Evolutionary conservation across 1,284 basidiomycete genomes (phyloP).

Genomic region (Trichosporon sp.): DNA sequence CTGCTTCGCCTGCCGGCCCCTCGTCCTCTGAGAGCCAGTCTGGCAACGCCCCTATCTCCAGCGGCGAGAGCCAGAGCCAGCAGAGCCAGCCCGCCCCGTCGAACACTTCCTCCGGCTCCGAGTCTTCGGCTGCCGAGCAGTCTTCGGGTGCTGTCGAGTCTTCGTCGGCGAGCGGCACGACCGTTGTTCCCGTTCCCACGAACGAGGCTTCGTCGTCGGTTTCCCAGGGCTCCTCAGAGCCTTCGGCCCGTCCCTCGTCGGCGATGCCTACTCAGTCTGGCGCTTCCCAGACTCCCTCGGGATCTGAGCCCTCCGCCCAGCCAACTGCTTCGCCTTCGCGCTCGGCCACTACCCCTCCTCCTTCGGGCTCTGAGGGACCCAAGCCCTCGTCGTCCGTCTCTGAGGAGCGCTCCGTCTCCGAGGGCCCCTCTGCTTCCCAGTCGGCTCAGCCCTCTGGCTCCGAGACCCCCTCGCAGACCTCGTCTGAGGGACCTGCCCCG

Average conservation of each 20-base stretch:
- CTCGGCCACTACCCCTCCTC: background rate
- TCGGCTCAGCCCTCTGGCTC: background rate
- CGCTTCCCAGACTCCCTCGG: background rate
- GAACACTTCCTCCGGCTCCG: background rate
- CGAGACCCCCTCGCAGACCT: background rate
- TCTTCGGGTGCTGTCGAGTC: background rate
- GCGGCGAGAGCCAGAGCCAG: background rate
- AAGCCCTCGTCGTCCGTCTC: background rate
- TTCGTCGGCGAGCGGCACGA: background rate
- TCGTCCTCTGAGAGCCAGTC: conserved; percentile 4
- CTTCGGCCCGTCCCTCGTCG: conserved; percentile 12
- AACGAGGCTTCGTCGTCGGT: background rate
- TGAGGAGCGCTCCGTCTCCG: conserved; percentile 12
- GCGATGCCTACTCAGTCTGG: background rate
- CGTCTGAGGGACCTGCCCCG: background rate
- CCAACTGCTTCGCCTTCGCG: background rate
- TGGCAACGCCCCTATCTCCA: background rate
- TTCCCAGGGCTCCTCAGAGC: background rate
- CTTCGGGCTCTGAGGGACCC: conserved; percentile 8
- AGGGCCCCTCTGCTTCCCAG: background rate
- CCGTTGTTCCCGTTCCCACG: conserved; percentile 1
- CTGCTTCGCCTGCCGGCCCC: background rate
- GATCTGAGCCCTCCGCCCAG: background rate
- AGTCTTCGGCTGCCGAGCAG: background rate
- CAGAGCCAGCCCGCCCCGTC: background rate